A percentile compares a stretch with the other conserved stretches of the same genome.
phyloP scores from a whole-genome alignment of 2,329 filamentous ascomycete genomes.

The Phialemonium atrogriseum region DNA sequence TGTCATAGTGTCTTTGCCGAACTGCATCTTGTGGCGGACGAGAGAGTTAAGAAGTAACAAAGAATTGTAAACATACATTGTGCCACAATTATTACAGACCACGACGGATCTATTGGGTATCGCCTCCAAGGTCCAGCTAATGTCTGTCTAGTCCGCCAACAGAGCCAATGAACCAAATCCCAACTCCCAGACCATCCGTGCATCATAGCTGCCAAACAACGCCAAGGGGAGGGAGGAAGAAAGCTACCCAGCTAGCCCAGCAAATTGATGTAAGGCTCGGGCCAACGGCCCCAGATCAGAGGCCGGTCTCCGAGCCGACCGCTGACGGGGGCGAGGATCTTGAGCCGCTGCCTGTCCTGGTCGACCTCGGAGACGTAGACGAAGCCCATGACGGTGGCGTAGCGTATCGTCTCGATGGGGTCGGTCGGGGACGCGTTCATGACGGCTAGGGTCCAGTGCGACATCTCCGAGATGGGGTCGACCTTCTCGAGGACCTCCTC shows the following conservation, averaged over 20 bases:
- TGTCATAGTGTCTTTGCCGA: too few relatives aligned
- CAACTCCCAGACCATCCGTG: too few relatives aligned
- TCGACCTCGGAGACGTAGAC: slow-evolving; percentile 90
- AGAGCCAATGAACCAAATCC: too few relatives aligned
- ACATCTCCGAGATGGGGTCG: slow-evolving; percentile 57
- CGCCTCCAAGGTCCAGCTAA: too few relatives aligned
- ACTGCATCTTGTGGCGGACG: too few relatives aligned
- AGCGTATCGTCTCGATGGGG: slow-evolving; percentile 61
- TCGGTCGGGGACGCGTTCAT: slow-evolving; percentile 69
- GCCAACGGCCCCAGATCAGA: slow-evolving; percentile 78
- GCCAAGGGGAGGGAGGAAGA: background rate
- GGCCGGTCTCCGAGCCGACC: slow-evolving; percentile 73
- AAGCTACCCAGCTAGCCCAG: slow-evolving; percentile 42
- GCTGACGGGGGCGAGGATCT: slow-evolving; percentile 75
- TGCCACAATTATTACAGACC: too few relatives aligned
- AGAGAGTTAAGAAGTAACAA: too few relatives aligned
- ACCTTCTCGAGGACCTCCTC: slow-evolving; percentile 50
- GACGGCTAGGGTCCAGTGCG: slow-evolving; percentile 77
- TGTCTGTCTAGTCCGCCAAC: too few relatives aligned
- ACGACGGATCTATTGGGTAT: too few relatives aligned
- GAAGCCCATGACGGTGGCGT: slow-evolving; percentile 83
- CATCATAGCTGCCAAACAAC: background rate
- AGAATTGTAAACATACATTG: too few relatives aligned
- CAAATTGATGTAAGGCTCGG: slow-evolving; percentile 73
- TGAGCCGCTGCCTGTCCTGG: slow-evolving; percentile 70